These are phyloP conservation scores for Euphrasia arctica DNA, from an alignment of 305 asterid genomes.

Conservation along the genomic window DNA sequence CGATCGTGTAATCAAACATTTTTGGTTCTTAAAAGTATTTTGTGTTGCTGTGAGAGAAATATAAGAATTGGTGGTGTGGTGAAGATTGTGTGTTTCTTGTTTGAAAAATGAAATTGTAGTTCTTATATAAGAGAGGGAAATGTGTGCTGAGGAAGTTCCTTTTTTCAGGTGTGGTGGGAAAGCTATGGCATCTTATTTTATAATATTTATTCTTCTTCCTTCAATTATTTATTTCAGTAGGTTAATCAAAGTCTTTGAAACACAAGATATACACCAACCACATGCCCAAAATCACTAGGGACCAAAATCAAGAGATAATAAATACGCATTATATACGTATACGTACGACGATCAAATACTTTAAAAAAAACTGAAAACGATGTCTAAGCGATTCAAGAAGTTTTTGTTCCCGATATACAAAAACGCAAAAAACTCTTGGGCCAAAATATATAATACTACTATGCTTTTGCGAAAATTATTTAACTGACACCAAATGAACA, in stretches of 20 bases:
- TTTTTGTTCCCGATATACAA: neutral
- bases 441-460: neutral
- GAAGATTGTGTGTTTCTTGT: neutral
- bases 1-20: conserved; percentile 46
- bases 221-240: neutral
- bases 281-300: neutral
- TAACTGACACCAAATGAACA: conserved; percentile 71
- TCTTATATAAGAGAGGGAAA: neutral
- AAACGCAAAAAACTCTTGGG: neutral
- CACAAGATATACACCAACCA: neutral
- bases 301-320: too few relatives aligned
- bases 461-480: conserved; percentile 27
- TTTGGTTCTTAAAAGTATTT: neutral
- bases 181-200: neutral
- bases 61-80: neutral
- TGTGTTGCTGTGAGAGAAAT: neutral
- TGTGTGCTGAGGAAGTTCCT: neutral
- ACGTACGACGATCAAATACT: too few relatives aligned
- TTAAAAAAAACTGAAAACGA: too few relatives aligned
- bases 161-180: neutral
- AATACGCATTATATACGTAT: too few relatives aligned
- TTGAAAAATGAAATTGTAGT: neutral
- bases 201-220: neutral
- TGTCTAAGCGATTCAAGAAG: neutral
- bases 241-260: neutral